A percentile compares a stretch with the other conserved stretches of the same genome.
Evolutionary conservation across 2,329 filamentous ascomycete species (phyloP).

Genomic region (Cladophialophora chaetospira): DNA sequence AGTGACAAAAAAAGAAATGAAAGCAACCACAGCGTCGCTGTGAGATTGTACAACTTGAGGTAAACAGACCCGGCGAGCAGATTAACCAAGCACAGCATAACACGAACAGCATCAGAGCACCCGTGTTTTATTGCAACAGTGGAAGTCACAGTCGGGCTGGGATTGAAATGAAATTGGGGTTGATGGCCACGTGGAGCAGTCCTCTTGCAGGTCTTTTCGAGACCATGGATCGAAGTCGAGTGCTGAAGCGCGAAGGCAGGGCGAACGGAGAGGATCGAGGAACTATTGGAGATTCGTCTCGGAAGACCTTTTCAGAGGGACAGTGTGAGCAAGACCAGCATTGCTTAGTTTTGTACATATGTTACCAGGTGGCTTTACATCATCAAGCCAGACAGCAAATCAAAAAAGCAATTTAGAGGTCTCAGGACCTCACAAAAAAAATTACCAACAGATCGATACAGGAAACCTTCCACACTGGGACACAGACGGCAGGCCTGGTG

Average conservation of each 20-base stretch:
- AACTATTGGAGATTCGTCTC: background rate
- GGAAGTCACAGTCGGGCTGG: constrained; percentile 13
- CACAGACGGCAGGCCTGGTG: background rate
- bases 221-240: background rate
- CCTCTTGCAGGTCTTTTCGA: background rate
- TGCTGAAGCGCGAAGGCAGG: background rate
- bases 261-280: background rate
- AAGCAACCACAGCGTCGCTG: constrained; percentile 11
- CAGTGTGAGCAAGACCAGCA: background rate
- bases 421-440: constrained; percentile 15
- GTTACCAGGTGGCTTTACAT: background rate
- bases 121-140: constrained; percentile 24
- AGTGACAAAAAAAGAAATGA: constrained; percentile 25
- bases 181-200: background rate
- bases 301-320: background rate
- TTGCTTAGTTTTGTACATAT: constrained; percentile 8
- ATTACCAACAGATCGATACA: background rate
- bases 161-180: background rate
- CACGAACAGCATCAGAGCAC: constrained; percentile 30
- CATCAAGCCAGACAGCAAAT: constrained; percentile 5
- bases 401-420: constrained; percentile 13
- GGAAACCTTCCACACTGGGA: background rate
- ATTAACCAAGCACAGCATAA: constrained; percentile 23
- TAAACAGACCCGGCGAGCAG: constrained; percentile 18
- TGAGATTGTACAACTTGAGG: constrained; percentile 17